Conservation (phyloP, 768 basidiomycete species). For the Kwoniella europaea region DNA sequence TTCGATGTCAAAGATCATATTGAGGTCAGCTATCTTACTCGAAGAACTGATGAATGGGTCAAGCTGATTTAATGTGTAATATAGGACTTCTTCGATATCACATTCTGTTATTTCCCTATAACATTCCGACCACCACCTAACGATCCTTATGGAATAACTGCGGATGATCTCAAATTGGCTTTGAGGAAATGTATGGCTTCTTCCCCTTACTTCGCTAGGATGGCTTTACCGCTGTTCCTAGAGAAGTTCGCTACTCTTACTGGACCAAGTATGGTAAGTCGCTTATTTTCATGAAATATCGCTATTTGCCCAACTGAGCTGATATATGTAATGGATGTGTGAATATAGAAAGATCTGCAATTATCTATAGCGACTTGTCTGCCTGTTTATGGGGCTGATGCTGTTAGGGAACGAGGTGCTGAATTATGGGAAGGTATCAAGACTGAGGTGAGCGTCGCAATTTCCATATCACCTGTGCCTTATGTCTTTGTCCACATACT, state of each 20-base stretch:
- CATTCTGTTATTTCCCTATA: conserved; percentile 98
- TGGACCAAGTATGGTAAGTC: conserved; percentile 77
- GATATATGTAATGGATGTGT: neutral
- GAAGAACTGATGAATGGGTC: neutral
- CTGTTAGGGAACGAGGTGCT: conserved; percentile 68
- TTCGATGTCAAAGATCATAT: conserved; percentile 76
- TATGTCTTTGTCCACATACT: no score
- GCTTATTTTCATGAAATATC: no score
- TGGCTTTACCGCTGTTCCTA: conserved; percentile 84
- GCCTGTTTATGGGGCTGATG: conserved; percentile 76
- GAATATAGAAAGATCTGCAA: conserved; percentile 78
- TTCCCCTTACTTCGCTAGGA: conserved; percentile 77
- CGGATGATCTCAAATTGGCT: conserved; percentile 77
- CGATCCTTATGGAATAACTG: conserved; percentile 88
- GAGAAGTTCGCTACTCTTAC: conserved; percentile 88
- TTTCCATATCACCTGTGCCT: no score
- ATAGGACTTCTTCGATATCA: conserved; percentile 89
- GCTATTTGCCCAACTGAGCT: no score
- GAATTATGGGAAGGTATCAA: conserved; percentile 91
- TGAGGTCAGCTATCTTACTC: conserved; percentile 67
- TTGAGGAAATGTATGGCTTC: conserved; percentile 72
- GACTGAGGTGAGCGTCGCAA: conserved; percentile 70
- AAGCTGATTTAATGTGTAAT: neutral
- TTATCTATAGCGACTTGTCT: conserved; percentile 76
- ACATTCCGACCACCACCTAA: conserved; percentile 92